Evolutionary conservation across 768 basidiomycete genomes (phyloP).

Genomic region (Neoboletus subvelutipes): DNA sequence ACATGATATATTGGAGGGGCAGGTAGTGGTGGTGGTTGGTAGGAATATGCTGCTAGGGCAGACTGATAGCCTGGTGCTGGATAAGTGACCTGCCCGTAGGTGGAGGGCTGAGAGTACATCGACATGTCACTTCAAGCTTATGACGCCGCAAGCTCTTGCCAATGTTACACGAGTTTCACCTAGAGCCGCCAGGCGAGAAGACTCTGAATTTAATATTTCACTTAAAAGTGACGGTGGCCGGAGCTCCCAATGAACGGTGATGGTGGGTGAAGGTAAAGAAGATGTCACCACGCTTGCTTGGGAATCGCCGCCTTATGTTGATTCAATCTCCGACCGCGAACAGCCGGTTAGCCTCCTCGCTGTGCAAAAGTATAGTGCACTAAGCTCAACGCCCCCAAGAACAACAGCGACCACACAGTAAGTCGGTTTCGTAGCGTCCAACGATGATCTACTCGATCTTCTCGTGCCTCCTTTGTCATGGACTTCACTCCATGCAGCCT

Average conservation of each 20-base stretch:
- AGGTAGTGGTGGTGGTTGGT: conserved; percentile 45
- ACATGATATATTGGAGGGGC: conserved; percentile 45
- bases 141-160: conserved; percentile 30
- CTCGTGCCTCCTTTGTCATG: not conserved
- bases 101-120: conserved; percentile 58
- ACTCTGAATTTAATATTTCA: conserved; percentile 46
- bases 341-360: conserved; percentile 19
- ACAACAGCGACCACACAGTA: conserved; percentile 28
- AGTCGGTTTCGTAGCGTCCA: conserved; percentile 14
- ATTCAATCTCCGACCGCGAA: conserved; percentile 40
- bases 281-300: conserved; percentile 20
- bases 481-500: conserved; percentile 1
- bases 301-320: conserved; percentile 25
- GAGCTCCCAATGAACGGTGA: conserved; percentile 40
- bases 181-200: conserved; percentile 30
- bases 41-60: conserved; percentile 44
- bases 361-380: not conserved
- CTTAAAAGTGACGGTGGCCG: conserved; percentile 46
- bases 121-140: conserved; percentile 53
- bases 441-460: not conserved
- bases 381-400: conserved; percentile 26
- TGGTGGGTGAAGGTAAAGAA: conserved; percentile 49
- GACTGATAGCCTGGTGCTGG: conserved; percentile 47
- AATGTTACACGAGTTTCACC: conserved; percentile 36
- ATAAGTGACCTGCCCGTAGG: conserved; percentile 59